Evolutionary conservation across 1,284 basidiomycete genomes (phyloP).

Genomic region (Phylloporus sp.): DNA sequence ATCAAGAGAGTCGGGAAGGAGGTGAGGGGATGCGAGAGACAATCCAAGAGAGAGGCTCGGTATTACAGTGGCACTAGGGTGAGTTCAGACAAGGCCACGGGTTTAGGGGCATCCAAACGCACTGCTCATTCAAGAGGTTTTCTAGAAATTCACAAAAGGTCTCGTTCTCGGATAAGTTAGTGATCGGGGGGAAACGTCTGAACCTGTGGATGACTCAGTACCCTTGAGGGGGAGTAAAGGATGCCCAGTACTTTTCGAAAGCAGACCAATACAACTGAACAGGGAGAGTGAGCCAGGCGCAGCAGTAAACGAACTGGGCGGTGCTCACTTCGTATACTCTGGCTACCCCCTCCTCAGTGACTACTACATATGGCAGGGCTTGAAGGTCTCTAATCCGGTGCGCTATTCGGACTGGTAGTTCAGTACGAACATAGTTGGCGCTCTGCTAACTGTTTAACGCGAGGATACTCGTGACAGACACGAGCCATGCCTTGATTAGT

Average conservation of each 20-base stretch:
- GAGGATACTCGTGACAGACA: background rate
- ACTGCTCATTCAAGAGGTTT: constrained; percentile 81
- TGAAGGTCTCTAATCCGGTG: constrained; percentile 90
- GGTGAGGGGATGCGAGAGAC: constrained; percentile 79
- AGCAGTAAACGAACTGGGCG: constrained; percentile 3
- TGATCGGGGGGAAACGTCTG: constrained; percentile 79
- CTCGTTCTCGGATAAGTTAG: constrained; percentile 78
- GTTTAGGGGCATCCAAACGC: constrained; percentile 14
- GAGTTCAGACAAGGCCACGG: constrained; percentile 15
- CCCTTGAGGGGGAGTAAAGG: constrained; percentile 8
- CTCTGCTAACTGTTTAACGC: constrained; percentile 55
- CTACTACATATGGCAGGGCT: constrained; percentile 86
- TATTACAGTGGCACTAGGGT: constrained; percentile 72
- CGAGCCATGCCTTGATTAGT: constrained; percentile 66
- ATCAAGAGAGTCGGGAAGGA: constrained; percentile 82
- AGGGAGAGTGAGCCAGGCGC: constrained; percentile 5
- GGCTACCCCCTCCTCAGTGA: constrained; percentile 85
- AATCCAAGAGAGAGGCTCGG: constrained; percentile 80
- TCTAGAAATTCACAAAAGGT: constrained; percentile 79
- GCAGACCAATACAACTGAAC: constrained; percentile 80
- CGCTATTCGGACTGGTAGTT: constrained; percentile 87
- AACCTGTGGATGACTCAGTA: constrained; percentile 58
- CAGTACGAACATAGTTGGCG: constrained; percentile 89
- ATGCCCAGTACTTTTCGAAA: constrained; percentile 72
- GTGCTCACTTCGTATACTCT: constrained; percentile 84